Evolutionary conservation across 2,329 filamentous ascomycete species (phyloP).

Genomic region (Daldinia sp.): DNA sequence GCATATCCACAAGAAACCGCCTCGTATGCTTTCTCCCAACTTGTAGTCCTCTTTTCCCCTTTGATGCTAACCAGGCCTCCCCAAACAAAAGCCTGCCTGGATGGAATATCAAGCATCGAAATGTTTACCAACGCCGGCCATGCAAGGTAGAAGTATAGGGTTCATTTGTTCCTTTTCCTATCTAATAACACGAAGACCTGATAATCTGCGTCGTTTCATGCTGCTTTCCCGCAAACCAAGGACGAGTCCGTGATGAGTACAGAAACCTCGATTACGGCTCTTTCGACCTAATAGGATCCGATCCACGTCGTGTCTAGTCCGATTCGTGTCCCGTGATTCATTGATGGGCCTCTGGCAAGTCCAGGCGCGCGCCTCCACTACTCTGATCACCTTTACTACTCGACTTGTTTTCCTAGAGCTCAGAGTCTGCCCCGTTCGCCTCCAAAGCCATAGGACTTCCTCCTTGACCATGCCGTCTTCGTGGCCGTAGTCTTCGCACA

Average conservation of each 20-base stretch:
- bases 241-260: constrained; percentile 17
- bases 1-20: constrained; percentile 36
- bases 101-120: constrained; percentile 27
- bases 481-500: constrained; percentile 58
- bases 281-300: neutral
- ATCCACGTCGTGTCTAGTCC: neutral
- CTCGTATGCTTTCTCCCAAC: constrained; percentile 30
- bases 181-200: constrained; percentile 30
- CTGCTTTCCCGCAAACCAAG: constrained; percentile 15
- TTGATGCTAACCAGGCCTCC: constrained; percentile 35
- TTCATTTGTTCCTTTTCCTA: constrained; percentile 31
- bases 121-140: constrained; percentile 43
- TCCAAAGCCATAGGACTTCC: constrained; percentile 70
- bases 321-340: neutral
- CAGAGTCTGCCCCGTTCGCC: constrained; percentile 68
- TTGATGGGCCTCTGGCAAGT: neutral
- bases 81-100: constrained; percentile 29
- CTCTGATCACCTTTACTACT: constrained; percentile 8
- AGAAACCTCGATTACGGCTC: constrained; percentile 16
- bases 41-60: constrained; percentile 26
- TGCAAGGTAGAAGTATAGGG: constrained; percentile 38
- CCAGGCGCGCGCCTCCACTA: constrained; percentile 9
- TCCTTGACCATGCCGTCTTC: constrained; percentile 60
- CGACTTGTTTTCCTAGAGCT: constrained; percentile 56
- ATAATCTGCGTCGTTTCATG: constrained; percentile 20